Percentiles rank a stretch among this genome's conserved stretches.
Evolutionary conservation across 768 basidiomycete species (phyloP).

Genomic region (Obba rivulosa): DNA sequence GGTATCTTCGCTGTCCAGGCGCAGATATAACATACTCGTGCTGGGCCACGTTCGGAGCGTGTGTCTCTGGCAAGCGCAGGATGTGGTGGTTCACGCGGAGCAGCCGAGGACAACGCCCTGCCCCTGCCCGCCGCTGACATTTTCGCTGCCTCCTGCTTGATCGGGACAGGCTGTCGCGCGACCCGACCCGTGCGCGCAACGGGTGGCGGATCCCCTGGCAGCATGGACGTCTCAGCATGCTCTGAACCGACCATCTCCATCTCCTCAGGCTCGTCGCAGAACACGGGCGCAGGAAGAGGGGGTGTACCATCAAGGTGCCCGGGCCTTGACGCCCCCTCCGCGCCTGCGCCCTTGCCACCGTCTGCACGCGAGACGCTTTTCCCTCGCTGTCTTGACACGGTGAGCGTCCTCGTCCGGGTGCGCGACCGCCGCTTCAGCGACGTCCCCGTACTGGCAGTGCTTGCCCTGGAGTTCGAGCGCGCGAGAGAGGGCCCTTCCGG

Average conservation of each 20-base stretch:
- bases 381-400: conserved; percentile 14
- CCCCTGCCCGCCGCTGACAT: too few species aligned
- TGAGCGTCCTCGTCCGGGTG: conserved; percentile 24
- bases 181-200: too few species aligned
- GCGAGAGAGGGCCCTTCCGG: conserved; percentile 12
- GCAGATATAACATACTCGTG: not conserved
- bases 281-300: conserved; percentile 11
- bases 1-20: not conserved
- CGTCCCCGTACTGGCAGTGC: conserved; percentile 18
- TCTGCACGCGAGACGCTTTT: conserved; percentile 17
- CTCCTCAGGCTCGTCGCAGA: conserved; percentile 15
- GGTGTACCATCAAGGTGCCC: conserved; percentile 13
- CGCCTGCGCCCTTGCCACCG: not conserved
- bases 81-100: not conserved
- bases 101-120: not conserved
- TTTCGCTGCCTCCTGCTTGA: too few species aligned
- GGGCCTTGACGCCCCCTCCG: conserved; percentile 8
- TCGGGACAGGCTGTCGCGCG: too few species aligned
- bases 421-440: conserved; percentile 27
- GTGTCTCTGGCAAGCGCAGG: not conserved
- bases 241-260: not conserved
- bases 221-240: too few species aligned
- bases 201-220: too few species aligned
- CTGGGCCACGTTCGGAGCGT: too few species aligned
- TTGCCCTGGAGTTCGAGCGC: conserved; percentile 26